These are phyloP conservation scores for Pisolithus marmoratus DNA, from an alignment of 768 basidiomycete species.

Conservation along the genomic window DNA sequence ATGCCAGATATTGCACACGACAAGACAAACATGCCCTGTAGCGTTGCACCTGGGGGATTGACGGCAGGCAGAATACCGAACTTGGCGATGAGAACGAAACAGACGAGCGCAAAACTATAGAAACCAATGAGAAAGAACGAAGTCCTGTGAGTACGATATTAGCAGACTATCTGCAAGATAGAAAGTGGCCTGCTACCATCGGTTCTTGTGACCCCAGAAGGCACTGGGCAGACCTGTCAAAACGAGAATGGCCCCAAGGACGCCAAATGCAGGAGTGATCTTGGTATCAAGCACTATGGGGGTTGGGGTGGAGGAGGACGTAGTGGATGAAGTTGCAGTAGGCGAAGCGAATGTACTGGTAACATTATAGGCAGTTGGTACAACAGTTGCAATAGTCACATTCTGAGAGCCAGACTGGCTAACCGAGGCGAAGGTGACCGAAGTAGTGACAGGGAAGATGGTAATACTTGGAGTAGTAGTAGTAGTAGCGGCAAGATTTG, in stretches of 20 bases:
- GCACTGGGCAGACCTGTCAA: conserved; percentile 85
- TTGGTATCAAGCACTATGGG: conserved; percentile 49
- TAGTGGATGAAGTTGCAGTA: conserved; percentile 40
- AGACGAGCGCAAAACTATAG: conserved; percentile 82
- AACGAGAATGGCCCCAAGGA: conserved; percentile 83
- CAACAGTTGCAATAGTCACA: conserved; percentile 44
- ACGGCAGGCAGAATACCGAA: conserved; percentile 84
- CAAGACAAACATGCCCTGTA: conserved; percentile 88
- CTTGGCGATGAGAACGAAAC: conserved; percentile 81
- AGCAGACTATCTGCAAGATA: conserved; percentile 3
- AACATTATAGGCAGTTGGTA: conserved; percentile 60
- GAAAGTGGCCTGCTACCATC: conserved; percentile 58
- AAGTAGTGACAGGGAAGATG: conserved; percentile 50
- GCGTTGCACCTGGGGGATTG: conserved; percentile 69
- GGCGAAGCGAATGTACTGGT: conserved; percentile 49
- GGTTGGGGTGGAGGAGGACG: conserved; percentile 23
- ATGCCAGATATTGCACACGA: conserved; percentile 74
- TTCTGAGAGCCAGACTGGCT: conserved; percentile 43
- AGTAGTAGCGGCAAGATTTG: conserved; percentile 12
- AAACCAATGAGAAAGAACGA: conserved; percentile 92
- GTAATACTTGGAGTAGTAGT: conserved; percentile 34
- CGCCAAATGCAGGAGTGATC: conserved; percentile 85
- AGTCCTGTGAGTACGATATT: conserved; percentile 49
- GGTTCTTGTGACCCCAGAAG: conserved; percentile 91
- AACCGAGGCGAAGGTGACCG: conserved; percentile 44